Evolutionary conservation across 345 rosid species (phyloP).

Genomic region (Hypericum perforatum): DNA sequence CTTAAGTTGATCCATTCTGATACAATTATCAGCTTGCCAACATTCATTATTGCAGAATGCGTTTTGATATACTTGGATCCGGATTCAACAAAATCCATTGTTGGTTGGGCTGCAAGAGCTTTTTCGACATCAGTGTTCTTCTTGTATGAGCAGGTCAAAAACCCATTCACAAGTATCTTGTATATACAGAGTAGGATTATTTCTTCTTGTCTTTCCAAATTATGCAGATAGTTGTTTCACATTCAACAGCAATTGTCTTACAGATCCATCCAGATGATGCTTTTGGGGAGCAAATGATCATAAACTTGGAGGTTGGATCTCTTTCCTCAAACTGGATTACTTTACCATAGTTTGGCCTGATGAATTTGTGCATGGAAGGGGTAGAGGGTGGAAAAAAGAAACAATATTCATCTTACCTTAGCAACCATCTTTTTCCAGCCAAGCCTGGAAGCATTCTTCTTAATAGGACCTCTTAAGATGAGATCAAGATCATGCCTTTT

Average conservation of each 20-base stretch:
- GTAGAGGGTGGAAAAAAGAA: too few relatives aligned
- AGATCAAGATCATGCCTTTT: too few relatives aligned
- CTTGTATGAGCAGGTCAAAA: constrained; percentile 85
- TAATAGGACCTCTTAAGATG: too few relatives aligned
- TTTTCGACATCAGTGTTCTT: constrained; percentile 76
- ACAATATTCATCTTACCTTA: too few relatives aligned
- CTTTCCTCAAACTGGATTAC: background rate
- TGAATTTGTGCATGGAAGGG: too few relatives aligned
- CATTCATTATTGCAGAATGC: constrained; percentile 98
- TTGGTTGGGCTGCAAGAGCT: constrained; percentile 67
- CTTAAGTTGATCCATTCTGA: constrained; percentile 36
- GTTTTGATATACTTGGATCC: constrained; percentile 92
- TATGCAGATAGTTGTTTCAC: constrained; percentile 2
- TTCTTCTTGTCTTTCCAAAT: too few relatives aligned
- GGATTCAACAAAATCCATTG: constrained; percentile 67
- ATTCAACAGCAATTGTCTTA: constrained; percentile 18
- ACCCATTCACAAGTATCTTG: constrained; percentile 2
- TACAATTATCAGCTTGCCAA: constrained; percentile 80
- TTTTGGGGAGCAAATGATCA: constrained; percentile 95
- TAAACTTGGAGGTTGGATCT: constrained; percentile 70
- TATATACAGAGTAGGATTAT: too few relatives aligned
- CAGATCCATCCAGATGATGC: constrained; percentile 97
- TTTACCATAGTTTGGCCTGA: too few relatives aligned
- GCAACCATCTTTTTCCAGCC: too few relatives aligned
- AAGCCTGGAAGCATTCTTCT: too few relatives aligned